phyloP scores from a whole-genome alignment of 768 basidiomycete genomes.

The Glaciozyma antarctica region DNA sequence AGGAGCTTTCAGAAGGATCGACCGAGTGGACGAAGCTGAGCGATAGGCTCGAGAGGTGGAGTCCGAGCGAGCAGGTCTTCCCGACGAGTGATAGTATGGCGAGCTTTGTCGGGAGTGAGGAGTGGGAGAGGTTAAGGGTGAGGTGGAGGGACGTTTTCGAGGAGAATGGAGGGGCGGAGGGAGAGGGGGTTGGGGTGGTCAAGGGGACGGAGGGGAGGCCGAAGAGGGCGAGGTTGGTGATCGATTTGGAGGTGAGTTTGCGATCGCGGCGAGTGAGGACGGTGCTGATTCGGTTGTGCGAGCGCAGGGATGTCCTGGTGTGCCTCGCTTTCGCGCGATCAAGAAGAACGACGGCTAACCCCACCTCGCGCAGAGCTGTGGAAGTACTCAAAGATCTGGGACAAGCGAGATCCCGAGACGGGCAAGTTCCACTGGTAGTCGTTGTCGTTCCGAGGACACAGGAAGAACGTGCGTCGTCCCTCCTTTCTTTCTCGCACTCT shows the following conservation, averaged over 20 bases:
- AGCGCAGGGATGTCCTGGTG: neutral
- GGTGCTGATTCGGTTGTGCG: neutral
- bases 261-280: neutral
- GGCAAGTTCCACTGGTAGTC: neutral
- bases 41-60: slow-evolving; percentile 2
- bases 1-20: neutral
- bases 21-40: neutral
- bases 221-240: slow-evolving; percentile 1
- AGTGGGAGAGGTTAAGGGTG: neutral
- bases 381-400: slow-evolving; percentile 1
- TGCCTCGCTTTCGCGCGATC: neutral
- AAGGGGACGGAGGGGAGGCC: neutral
- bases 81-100: neutral
- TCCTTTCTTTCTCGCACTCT: too few species aligned
- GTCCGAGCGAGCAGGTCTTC: slow-evolving; percentile 1
- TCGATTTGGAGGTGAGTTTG: slow-evolving; percentile 4
- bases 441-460: too few species aligned
- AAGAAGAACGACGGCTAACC: neutral
- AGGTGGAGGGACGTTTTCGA: neutral
- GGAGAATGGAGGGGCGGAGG: neutral
- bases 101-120: neutral
- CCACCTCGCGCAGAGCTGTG: neutral
- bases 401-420: slow-evolving; percentile 4
- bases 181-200: neutral
- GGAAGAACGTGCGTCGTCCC: too few species aligned